phyloP scores from a whole-genome alignment of 345 rosid species.

The Eucalyptus tenuipes region DNA sequence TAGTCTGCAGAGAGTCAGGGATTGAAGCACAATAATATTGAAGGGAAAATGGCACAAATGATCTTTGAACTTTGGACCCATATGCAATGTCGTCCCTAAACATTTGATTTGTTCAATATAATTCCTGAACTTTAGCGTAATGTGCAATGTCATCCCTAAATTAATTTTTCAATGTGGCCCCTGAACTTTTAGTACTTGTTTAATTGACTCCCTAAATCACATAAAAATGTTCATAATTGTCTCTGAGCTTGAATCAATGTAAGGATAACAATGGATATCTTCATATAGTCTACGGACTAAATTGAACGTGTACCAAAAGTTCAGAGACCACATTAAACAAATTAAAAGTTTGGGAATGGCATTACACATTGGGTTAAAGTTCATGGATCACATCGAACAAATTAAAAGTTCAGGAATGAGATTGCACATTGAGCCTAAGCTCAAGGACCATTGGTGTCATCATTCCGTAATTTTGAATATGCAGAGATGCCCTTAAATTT shows the following conservation, averaged over 20 bases:
- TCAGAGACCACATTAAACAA: neutral
- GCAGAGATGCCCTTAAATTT: neutral
- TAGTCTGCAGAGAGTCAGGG: neutral
- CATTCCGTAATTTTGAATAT: neutral
- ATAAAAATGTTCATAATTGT: neutral
- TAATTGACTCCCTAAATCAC: neutral
- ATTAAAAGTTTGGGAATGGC: neutral
- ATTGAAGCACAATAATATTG: neutral
- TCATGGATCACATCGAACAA: neutral
- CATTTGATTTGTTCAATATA: too few species aligned
- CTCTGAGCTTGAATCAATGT: neutral
- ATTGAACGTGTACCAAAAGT: too few species aligned
- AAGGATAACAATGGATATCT: neutral
- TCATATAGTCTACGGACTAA: neutral
- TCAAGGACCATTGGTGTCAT: neutral
- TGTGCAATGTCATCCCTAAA: neutral
- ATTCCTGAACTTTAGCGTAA: neutral
- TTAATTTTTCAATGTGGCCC: neutral
- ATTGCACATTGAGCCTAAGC: neutral
- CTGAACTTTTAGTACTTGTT: neutral
- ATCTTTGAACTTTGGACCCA: neutral
- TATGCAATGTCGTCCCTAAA: neutral
- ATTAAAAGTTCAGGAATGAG: neutral
- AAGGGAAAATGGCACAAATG: neutral
- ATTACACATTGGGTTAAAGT: neutral